Percentiles rank a stretch among this genome's conserved stretches.
Evolutionary conservation across 257 asterid species (phyloP).

Genomic region (Nicotiana sylvestris): DNA sequence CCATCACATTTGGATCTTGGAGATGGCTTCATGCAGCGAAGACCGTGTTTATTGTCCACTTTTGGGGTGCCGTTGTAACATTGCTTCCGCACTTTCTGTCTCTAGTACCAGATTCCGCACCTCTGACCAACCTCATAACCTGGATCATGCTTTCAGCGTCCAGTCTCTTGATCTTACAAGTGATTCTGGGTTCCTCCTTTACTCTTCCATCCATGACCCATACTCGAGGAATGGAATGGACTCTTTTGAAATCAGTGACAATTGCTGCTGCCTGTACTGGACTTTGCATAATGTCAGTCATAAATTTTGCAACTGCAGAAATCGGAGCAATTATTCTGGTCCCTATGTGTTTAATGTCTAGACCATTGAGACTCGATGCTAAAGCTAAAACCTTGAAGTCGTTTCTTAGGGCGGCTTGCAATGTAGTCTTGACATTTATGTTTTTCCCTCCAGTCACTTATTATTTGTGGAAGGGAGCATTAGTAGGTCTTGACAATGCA

Average conservation of each 20-base stretch:
- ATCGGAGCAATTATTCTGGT: slow-evolving; percentile 78
- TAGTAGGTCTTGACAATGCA: slow-evolving; percentile 43
- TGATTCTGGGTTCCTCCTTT: slow-evolving; percentile 32
- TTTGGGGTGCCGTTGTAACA: slow-evolving; percentile 73
- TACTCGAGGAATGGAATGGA: slow-evolving; percentile 50
- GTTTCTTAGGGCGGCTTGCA: slow-evolving; percentile 37
- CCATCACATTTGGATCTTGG: slow-evolving; percentile 56
- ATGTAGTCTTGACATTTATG: slow-evolving; percentile 32
- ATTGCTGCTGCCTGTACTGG: slow-evolving; percentile 74
- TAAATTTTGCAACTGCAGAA: slow-evolving; percentile 91
- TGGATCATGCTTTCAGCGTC: slow-evolving; percentile 49
- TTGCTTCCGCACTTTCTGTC: slow-evolving; percentile 54
- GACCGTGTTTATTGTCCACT: slow-evolving; percentile 57
- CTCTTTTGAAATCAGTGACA: slow-evolving; percentile 68
- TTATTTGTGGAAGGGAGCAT: slow-evolving; percentile 46
- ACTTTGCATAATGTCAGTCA: slow-evolving; percentile 87
- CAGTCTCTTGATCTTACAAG: slow-evolving; percentile 41
- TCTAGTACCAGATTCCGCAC: slow-evolving; percentile 45
- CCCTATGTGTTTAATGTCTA: slow-evolving; percentile 71
- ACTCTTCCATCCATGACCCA: slow-evolving; percentile 16
- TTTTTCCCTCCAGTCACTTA: slow-evolving; percentile 63
- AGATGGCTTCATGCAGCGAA: slow-evolving; percentile 83
- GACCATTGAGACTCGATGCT: slow-evolving; percentile 49
- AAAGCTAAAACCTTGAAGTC: slow-evolving; percentile 28
- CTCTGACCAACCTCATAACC: slow-evolving; percentile 38